Base-by-base conservation (phyloP, 2,329 filamentous ascomycete species). In the Kalmusia sp. region DNA sequence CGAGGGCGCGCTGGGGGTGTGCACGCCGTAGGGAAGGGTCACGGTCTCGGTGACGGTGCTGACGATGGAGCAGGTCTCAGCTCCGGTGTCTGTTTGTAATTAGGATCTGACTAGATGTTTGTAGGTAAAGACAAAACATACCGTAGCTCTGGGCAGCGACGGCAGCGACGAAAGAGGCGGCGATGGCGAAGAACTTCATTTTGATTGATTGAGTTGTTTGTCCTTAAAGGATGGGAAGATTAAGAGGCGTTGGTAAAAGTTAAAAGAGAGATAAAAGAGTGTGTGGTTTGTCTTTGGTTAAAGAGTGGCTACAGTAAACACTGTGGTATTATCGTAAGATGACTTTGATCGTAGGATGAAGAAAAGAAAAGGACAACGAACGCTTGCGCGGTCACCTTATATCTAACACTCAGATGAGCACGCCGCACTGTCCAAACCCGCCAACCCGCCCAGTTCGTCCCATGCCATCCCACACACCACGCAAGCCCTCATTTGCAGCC, bases 131-230 rank as follows among this genome's bases (percentile, higher is more conserved):
- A 9, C 17, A 38, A 4, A 30, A 54, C 31, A 27, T 51, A 57
- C 56, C 51, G 43, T 51, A 43, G 52, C 61, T 62, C 22, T 61
- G 60, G 3, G 67, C 68, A 46, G 61, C 60, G 39, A 59, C 68
- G 35, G 62, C 62, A 43, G 64, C 62, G 45, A 64, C 46, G 51
- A 69, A 41, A 33, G 65, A 55, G 55, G 66, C 64, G 60, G 62
- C 54, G 49, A 67, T 38, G 45, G 66, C 53, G 60, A 67, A 63
- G 67, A 70, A 71, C 64, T 65, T 67, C 70, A 72, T 72, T 57
- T 22, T 58, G 45, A 35, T 19, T 22, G 45, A 44, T 46, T 31
- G 47, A 30, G 24, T 51, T 54, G 52, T 38, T 56, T 54, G 27
- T 28, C 27, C 12, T 28, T 28, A 28, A 7, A 12, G 27, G 27